Evolutionary conservation across 2,329 filamentous ascomycete species (phyloP).

Genomic region (Pseudogymnoascus sp.): DNA sequence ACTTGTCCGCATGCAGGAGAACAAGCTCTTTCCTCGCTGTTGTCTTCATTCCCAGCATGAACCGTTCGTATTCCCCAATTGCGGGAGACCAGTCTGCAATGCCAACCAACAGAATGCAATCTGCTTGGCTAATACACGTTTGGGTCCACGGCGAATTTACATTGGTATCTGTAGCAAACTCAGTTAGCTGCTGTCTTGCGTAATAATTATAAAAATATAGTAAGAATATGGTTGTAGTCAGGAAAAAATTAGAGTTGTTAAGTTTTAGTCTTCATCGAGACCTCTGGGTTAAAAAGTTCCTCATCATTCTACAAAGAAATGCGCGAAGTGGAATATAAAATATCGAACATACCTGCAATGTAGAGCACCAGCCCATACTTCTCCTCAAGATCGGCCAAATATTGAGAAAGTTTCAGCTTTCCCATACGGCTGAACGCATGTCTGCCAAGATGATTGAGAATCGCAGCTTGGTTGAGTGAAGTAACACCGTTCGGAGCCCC

Average conservation of each 20-base stretch:
- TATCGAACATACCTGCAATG: slow-evolving; percentile 59
- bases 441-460: slow-evolving; percentile 87
- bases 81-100: slow-evolving; percentile 81
- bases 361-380: slow-evolving; percentile 95
- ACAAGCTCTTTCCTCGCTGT: slow-evolving; percentile 92
- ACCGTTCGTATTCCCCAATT: slow-evolving; percentile 94
- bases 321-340: slow-evolving; percentile 17
- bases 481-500: slow-evolving; percentile 85
- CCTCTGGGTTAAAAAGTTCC: slow-evolving; percentile 21
- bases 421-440: slow-evolving; percentile 98
- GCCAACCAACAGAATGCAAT: slow-evolving; percentile 89
- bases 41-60: slow-evolving; percentile 93
- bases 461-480: slow-evolving; percentile 85
- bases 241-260: slow-evolving; percentile 59
- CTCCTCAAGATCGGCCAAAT: slow-evolving; percentile 92
- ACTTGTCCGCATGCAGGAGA: slow-evolving; percentile 80
- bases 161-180: slow-evolving; percentile 62
- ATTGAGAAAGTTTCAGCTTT: slow-evolving; percentile 90
- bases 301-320: slow-evolving; percentile 38
- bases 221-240: slow-evolving; percentile 33
- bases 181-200: slow-evolving; percentile 18
- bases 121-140: slow-evolving; percentile 92
- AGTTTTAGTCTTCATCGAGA: slow-evolving; percentile 25
- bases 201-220: background rate
- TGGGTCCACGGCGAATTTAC: slow-evolving; percentile 98